These are phyloP conservation scores for Talaromyces thailandensis DNA, from an alignment of 495 filamentous ascomycete species.

Conservation along the genomic window DNA sequence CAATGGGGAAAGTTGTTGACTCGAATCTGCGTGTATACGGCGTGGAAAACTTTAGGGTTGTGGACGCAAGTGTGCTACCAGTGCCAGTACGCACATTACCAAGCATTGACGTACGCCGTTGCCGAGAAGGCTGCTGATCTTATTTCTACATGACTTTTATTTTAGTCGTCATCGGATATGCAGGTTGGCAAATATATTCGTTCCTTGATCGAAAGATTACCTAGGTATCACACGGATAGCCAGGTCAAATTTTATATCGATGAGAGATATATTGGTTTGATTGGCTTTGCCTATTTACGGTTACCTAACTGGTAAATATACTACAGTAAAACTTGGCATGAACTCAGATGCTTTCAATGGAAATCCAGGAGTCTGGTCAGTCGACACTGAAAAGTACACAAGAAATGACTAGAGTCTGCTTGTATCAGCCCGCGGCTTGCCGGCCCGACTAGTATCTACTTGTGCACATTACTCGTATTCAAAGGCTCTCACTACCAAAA, in stretches of 20 bases:
- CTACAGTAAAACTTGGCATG: too few species aligned
- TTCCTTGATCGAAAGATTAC: too few species aligned
- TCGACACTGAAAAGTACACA: neutral
- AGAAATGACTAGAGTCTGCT: neutral
- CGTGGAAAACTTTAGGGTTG: slow-evolving; percentile 25
- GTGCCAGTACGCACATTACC: slow-evolving; percentile 20
- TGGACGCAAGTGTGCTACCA: slow-evolving; percentile 32
- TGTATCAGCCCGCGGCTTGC: neutral
- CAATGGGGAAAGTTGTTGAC: slow-evolving; percentile 44
- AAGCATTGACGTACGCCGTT: slow-evolving; percentile 25
- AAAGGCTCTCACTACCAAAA: neutral
- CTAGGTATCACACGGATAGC: too few species aligned
- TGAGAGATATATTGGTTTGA: too few species aligned
- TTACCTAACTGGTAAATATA: too few species aligned
- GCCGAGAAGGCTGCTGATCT: slow-evolving; percentile 42
- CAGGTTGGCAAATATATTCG: too few species aligned
- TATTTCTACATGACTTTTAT: slow-evolving; percentile 15
- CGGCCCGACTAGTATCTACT: neutral
- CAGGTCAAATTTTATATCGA: too few species aligned
- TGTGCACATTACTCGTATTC: neutral
- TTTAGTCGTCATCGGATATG: too few species aligned
- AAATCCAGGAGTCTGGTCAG: too few species aligned
- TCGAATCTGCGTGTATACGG: slow-evolving; percentile 25
- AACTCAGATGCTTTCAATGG: too few species aligned
- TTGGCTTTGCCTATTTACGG: too few species aligned